Percentiles rank a stretch among this genome's conserved stretches.
Conservation (phyloP, 208 protist genomes). For the Leishmania turanica region DNA sequence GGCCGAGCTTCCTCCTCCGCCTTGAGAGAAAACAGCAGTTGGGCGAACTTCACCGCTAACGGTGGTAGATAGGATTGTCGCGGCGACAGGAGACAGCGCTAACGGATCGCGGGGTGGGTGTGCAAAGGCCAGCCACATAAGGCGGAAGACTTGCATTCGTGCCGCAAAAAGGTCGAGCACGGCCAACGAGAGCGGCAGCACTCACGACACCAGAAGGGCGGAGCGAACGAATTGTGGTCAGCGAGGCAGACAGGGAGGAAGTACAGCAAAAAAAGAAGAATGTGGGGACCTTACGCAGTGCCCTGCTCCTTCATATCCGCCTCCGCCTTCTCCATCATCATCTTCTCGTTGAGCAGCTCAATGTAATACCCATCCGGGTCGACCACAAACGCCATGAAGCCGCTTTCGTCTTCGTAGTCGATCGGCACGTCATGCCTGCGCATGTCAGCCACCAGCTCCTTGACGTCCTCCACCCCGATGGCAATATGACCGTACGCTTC, state of each 20-base stretch:
- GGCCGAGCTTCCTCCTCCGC: background rate
- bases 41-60: background rate
- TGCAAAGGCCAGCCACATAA: background rate
- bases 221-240: background rate
- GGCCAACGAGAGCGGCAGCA: background rate
- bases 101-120: background rate
- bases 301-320: constrained; percentile 78
- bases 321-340: constrained; percentile 66
- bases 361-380: constrained; percentile 89
- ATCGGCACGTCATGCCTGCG: constrained; percentile 52
- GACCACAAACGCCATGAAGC: constrained; percentile 87
- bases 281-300: constrained; percentile 25
- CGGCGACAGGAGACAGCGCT: background rate
- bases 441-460: constrained; percentile 45
- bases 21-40: background rate
- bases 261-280: background rate
- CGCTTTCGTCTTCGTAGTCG: constrained; percentile 73
- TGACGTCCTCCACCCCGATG: constrained; percentile 84
- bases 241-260: background rate
- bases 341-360: constrained; percentile 81
- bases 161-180: background rate
- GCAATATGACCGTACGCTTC: constrained; percentile 84
- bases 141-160: background rate
- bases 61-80: background rate
- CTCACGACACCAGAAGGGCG: background rate